These are phyloP conservation scores for Cystobasidiopsis lactophilus DNA, from an alignment of 768 basidiomycete species.

Conservation along the genomic window DNA sequence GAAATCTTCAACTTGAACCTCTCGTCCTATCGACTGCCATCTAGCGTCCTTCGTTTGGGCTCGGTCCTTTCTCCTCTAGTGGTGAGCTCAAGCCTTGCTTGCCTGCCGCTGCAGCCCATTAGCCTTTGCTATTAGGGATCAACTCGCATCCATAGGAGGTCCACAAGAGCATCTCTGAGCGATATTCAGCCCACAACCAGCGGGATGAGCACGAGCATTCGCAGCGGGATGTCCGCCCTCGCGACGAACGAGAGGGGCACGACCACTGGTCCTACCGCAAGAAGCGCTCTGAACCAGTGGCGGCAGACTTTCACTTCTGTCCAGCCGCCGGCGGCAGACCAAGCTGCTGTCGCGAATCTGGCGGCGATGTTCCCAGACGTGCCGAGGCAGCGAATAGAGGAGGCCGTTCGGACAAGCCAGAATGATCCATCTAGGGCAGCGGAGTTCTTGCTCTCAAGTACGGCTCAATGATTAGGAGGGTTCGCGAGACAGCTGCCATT, in stretches of 20 bases:
- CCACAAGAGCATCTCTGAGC: constrained; percentile 3
- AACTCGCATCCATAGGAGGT: constrained; percentile 1
- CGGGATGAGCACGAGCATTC: background rate
- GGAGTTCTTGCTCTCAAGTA: background rate
- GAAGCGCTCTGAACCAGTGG: constrained; percentile 5
- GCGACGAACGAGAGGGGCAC: background rate
- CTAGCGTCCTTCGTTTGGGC: background rate
- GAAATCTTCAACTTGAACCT: background rate
- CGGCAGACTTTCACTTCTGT: background rate
- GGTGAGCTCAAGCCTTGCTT: too few species aligned
- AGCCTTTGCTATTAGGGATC: too few species aligned
- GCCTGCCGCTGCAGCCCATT: too few species aligned
- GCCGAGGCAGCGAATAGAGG: background rate
- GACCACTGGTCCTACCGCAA: constrained; percentile 2
- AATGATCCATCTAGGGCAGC: background rate
- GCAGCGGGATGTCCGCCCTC: background rate
- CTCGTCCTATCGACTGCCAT: background rate
- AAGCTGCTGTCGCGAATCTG: constrained; percentile 2
- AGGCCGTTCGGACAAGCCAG: background rate
- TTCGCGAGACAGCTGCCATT: background rate
- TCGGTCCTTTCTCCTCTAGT: constrained; percentile 2
- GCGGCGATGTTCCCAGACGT: constrained; percentile 7
- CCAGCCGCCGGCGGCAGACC: background rate
- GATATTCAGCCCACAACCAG: background rate
- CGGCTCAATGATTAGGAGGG: background rate